phyloP scores from a whole-genome alignment of 1,284 basidiomycete species.

The Violaceomyces palustris region DNA sequence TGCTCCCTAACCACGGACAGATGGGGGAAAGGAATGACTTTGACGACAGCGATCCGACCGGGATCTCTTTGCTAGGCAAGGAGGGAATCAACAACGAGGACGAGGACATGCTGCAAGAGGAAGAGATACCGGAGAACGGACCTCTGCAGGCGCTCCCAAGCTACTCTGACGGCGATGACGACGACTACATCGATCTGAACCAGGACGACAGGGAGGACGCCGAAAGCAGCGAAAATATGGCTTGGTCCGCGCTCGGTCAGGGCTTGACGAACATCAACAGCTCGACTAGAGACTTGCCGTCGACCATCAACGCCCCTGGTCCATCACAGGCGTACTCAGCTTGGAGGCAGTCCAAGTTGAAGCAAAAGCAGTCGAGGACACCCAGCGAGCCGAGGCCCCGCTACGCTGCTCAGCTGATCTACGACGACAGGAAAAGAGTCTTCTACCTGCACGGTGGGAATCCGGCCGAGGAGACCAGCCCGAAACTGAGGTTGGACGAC shows the following conservation, averaged over 20 bases:
- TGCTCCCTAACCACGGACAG: too few relatives aligned
- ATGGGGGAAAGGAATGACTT: too few relatives aligned
- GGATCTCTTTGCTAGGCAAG: not conserved
- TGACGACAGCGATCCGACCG: too few relatives aligned
- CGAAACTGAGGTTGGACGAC: conserved; percentile 41
- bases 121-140: conserved; percentile 27
- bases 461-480: conserved; percentile 24
- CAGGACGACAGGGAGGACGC: conserved; percentile 23
- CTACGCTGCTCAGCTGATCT: conserved; percentile 50
- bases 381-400: conserved; percentile 34
- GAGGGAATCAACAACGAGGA: not conserved
- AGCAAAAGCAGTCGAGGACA: too few relatives aligned
- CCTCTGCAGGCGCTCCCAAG: conserved; percentile 21
- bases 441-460: conserved; percentile 54
- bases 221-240: too few relatives aligned
- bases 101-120: conserved; percentile 23
- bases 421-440: conserved; percentile 42
- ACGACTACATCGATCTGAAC: conserved; percentile 7
- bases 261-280: too few relatives aligned
- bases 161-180: conserved; percentile 25
- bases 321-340: too few relatives aligned
- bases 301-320: too few relatives aligned
- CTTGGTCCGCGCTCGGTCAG: too few relatives aligned
- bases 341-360: too few relatives aligned
- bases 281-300: too few relatives aligned